Evolutionary conservation across 2,329 filamentous ascomycete genomes (phyloP), one percentile per base, ranked within the genome.

Genomic region (Phyllosticta citribraziliensis): DNA sequence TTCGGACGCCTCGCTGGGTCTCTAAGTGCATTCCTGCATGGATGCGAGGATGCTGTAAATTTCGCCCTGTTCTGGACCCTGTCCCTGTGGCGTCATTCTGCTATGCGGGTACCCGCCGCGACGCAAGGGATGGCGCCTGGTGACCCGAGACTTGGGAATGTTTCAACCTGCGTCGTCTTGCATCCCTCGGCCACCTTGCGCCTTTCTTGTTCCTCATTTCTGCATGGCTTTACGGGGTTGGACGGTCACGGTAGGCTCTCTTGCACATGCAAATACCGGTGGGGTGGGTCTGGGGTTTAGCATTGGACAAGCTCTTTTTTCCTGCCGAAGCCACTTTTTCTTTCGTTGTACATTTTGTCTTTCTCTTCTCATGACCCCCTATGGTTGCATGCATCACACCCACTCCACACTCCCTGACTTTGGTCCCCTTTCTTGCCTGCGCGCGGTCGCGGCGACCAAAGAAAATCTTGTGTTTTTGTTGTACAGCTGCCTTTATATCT

Each of bases 1-100:
- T 30, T 56, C 58, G 20, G 58, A 60, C 25, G 58, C 58, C 17
- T 3, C 56, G 35, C 53, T 60, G 35, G 58, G 58, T 25, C 14
- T 60, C 22, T 60, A 60, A 51, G 50, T 47, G 52, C 53, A n/a
- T n/a, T 47, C 40, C 40, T 17, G 25, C 35, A 24, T n/a, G 40
- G 40, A 47, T 3, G n/a, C 17, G 17, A 5, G 40, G 17, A 47
- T 5, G 40, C 5, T 47, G 11, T 51, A n/a, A 47, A 47, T 47
- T 47, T n/a, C 40, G 40, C 17, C 17, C 40, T 47, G 40, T 47
- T 12, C 19, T 47, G 6, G 40, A 47, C 40, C 40, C 40, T 47
- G 40, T 47, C 40, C 40, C 40, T 47, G 40, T 47, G 40, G 40
- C 40, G 40, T 47, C 40, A 47, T 47, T 47, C 40, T n/a, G 12